Evolutionary conservation across 257 asterid species (phyloP).

Genomic region (Lycium ferocissimum): DNA sequence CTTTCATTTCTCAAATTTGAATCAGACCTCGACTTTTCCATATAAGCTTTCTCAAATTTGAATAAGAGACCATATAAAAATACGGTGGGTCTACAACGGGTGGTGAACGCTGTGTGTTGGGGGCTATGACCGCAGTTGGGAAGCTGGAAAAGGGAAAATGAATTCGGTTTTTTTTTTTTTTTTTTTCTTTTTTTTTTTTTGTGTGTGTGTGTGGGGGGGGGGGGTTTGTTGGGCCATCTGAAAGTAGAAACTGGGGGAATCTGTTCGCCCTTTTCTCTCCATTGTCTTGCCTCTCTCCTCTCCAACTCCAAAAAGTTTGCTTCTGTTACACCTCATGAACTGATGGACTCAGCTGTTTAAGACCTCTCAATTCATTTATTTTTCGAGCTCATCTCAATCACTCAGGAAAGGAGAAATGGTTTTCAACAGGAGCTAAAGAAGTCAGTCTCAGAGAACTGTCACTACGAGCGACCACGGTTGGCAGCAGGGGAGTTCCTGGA

Average conservation of each 20-base stretch:
- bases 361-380: constrained; percentile 10
- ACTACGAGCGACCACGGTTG: not conserved
- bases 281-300: not conserved
- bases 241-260: not conserved
- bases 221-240: not conserved
- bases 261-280: not conserved
- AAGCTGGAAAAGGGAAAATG: too few species aligned
- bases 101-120: not conserved
- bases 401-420: not conserved
- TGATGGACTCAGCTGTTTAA: not conserved
- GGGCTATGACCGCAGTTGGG: too few species aligned
- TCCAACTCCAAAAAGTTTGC: not conserved
- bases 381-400: constrained; percentile 16
- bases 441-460: not conserved
- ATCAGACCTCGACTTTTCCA: not conserved
- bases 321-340: not conserved
- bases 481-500: not conserved
- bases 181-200: too few species aligned
- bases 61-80: not conserved
- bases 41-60: not conserved
- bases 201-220: too few species aligned
- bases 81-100: not conserved
- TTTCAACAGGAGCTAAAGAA: constrained; percentile 9
- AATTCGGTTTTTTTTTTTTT: too few species aligned
- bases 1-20: not conserved